phyloP scores from a whole-genome alignment of 2,329 filamentous ascomycete genomes.

The Xylariaceae sp. region DNA sequence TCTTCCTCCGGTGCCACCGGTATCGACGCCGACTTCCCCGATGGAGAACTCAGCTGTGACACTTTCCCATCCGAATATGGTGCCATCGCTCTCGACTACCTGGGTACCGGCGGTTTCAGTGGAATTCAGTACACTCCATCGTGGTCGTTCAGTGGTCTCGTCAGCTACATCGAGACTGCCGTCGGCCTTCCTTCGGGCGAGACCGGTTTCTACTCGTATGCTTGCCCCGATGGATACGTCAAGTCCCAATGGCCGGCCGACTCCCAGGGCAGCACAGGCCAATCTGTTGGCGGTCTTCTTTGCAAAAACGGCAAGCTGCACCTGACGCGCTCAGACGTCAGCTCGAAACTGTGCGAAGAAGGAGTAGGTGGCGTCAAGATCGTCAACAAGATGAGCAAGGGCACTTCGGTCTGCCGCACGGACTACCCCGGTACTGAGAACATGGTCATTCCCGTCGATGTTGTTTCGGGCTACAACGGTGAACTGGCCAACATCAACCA shows the following conservation, averaged over 20 bases:
- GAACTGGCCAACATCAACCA: slow-evolving; percentile 70
- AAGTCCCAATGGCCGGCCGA: slow-evolving; percentile 79
- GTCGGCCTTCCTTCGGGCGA: slow-evolving; percentile 47
- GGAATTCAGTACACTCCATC: slow-evolving; percentile 62
- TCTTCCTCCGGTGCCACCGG: slow-evolving; percentile 36
- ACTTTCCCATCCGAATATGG: slow-evolving; percentile 77
- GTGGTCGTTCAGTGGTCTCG: slow-evolving; percentile 39
- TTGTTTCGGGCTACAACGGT: slow-evolving; percentile 49
- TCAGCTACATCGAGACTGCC: slow-evolving; percentile 59
- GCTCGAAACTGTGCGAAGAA: slow-evolving; percentile 62
- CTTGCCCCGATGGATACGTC: slow-evolving; percentile 84
- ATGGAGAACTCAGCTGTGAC: slow-evolving; percentile 62
- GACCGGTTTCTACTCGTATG: slow-evolving; percentile 79
- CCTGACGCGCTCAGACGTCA: slow-evolving; percentile 59
- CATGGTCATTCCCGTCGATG: slow-evolving; percentile 72
- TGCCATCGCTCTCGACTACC: slow-evolving; percentile 61
- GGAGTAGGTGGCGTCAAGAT: slow-evolving; percentile 66
- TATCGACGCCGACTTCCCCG: slow-evolving; percentile 63
- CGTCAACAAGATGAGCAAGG: slow-evolving; percentile 61
- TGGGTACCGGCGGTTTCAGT: slow-evolving; percentile 66
- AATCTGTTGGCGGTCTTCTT: slow-evolving; percentile 82
- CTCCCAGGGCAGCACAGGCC: slow-evolving; percentile 66
- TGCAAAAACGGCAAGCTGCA: slow-evolving; percentile 74
- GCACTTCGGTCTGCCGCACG: slow-evolving; percentile 79
- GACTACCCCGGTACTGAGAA: slow-evolving; percentile 91